Percentiles rank a stretch among this genome's conserved stretches.
phyloP scores from a whole-genome alignment of 169 alveolate species.

The Eimeria necatrix region DNA sequence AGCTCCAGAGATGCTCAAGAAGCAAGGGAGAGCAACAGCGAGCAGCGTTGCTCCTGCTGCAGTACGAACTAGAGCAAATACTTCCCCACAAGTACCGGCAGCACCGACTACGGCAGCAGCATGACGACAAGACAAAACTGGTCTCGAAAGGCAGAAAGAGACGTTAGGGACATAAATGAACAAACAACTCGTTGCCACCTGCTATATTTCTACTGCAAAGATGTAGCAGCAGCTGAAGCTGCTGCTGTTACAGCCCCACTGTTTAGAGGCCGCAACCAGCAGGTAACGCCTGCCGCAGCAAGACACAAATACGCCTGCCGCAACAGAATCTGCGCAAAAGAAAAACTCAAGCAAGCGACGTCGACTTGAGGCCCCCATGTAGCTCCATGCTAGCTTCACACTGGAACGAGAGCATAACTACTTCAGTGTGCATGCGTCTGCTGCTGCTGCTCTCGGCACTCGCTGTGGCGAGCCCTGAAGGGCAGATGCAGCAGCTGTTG shows the following conservation, averaged over 20 bases:
- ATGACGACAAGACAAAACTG: background rate
- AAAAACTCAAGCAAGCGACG: no score
- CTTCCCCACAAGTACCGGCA: background rate
- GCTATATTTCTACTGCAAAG: background rate
- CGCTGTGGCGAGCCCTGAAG: background rate
- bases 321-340: background rate
- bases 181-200: background rate
- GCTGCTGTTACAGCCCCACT: background rate
- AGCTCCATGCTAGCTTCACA: no score
- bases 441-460: conserved; percentile 4
- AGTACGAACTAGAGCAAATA: background rate
- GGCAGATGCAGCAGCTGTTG: background rate
- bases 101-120: background rate
- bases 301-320: conserved; percentile 14
- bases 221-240: background rate
- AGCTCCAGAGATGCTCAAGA: no score
- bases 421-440: background rate
- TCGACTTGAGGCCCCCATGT: no score
- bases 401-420: background rate
- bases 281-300: background rate
- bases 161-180: background rate
- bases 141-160: background rate
- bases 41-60: background rate
- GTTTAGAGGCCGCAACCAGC: background rate
- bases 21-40: no score